Conservation (phyloP, 768 basidiomycete genomes). For the Strobilomyces echinocephalus region DNA sequence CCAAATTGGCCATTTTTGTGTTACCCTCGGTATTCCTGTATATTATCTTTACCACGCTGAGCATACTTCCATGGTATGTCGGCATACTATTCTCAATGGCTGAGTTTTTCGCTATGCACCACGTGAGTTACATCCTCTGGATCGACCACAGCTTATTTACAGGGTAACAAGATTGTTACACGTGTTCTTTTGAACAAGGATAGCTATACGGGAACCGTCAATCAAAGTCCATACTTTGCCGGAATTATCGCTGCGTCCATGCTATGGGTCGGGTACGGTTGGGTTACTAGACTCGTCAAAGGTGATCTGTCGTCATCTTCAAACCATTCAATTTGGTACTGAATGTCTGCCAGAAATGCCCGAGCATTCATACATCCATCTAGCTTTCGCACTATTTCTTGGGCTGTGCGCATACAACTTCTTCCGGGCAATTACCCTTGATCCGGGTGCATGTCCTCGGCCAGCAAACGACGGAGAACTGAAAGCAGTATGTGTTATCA, state of each 20-base stretch:
- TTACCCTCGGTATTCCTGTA: conserved; percentile 77
- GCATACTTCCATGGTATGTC: conserved; percentile 85
- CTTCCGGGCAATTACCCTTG: conserved; percentile 82
- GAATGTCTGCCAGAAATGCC: conserved; percentile 54
- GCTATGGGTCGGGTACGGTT: conserved; percentile 81
- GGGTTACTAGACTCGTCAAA: conserved; percentile 71
- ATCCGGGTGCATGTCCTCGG: conserved; percentile 83
- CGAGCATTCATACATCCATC: conserved; percentile 68
- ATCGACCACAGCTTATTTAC: conserved; percentile 7
- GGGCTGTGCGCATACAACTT: conserved; percentile 84
- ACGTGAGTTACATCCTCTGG: conserved; percentile 50
- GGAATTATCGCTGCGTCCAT: conserved; percentile 84
- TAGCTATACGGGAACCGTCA: conserved; percentile 78
- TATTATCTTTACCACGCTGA: conserved; percentile 79
- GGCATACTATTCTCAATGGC: conserved; percentile 78
- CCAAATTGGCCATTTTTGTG: conserved; percentile 71
- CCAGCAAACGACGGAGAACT: conserved; percentile 80
- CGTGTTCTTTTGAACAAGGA: conserved; percentile 80
- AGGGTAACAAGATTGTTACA: conserved; percentile 60
- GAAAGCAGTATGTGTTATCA: conserved; percentile 59
- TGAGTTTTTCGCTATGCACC: conserved; percentile 91
- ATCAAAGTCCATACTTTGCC: conserved; percentile 87
- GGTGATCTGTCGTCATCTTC: conserved; percentile 40
- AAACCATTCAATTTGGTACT: not conserved
- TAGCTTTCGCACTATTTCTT: conserved; percentile 67